These are phyloP conservation scores for Leccinum angustisporum DNA, from an alignment of 1,284 basidiomycete genomes.

Conservation along the genomic window DNA sequence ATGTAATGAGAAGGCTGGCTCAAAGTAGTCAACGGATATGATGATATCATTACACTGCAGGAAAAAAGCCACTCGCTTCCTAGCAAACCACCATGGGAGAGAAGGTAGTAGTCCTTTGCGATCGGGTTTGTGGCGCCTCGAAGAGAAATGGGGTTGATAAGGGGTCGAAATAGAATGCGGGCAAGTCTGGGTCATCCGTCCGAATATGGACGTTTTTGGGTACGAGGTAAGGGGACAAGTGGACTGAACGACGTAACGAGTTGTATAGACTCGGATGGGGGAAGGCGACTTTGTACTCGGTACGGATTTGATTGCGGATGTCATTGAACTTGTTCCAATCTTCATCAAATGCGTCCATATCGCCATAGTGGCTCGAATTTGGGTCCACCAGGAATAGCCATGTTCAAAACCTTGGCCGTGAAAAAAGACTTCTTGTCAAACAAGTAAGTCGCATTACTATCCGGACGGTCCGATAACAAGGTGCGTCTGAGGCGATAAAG, in stretches of 20 bases:
- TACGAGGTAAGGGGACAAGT: constrained; percentile 88
- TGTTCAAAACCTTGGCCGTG: constrained; percentile 96
- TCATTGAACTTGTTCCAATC: constrained; percentile 99
- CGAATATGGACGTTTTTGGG: constrained; percentile 99
- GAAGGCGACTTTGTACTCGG: constrained; percentile 99
- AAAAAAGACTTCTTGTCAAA: constrained; percentile 99
- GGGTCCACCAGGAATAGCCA: constrained; percentile 98
- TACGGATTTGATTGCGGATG: constrained; percentile 97
- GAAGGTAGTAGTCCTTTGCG: too few species aligned
- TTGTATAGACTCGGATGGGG: constrained; percentile 90
- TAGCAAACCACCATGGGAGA: too few species aligned
- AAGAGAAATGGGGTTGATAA: constrained; percentile 94
- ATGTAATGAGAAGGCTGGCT: too few species aligned
- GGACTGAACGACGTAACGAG: constrained; percentile 93
- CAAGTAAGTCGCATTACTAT: constrained; percentile 87
- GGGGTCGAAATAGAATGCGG: constrained; percentile 99
- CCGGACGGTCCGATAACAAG: constrained; percentile 89
- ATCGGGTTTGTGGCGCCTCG: constrained; percentile 60
- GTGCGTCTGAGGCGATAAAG: constrained; percentile 95
- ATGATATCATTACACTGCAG: too few species aligned
- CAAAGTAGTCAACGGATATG: too few species aligned
- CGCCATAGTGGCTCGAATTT: constrained; percentile 95
- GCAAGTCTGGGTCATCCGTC: constrained; percentile 97
- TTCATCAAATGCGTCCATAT: constrained; percentile 92
- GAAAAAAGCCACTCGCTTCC: too few species aligned